Evolutionary conservation across 2,329 filamentous ascomycete species (phyloP).

Genomic region (Chaetomium globosum): DNA sequence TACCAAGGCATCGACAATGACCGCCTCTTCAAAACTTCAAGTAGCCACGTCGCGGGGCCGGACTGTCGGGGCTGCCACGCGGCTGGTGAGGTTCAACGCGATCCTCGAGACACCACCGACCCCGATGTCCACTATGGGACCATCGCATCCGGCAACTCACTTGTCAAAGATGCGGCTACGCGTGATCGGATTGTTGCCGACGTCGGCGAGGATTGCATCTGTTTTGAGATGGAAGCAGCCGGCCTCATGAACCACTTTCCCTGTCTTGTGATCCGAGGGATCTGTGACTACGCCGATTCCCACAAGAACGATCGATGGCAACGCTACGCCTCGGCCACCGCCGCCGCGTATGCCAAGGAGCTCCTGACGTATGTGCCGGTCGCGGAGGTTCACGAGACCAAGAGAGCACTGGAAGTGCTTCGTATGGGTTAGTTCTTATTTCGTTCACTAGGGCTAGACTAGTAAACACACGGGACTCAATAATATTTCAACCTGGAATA

Average conservation of each 20-base stretch:
- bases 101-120: no score
- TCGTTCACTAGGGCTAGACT: background rate
- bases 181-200: no score
- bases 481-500: background rate
- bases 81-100: no score
- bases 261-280: constrained; percentile 9
- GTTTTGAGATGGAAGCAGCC: no score
- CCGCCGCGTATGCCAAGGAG: constrained; percentile 19
- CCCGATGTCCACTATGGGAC: no score
- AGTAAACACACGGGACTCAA: constrained; percentile 3
- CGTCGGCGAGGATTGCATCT: background rate
- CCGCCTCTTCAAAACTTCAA: no score
- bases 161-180: no score
- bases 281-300: constrained; percentile 11
- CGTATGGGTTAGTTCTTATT: no score
- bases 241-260: constrained; percentile 14
- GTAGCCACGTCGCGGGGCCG: no score
- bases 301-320: constrained; percentile 10
- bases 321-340: constrained; percentile 14
- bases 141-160: no score
- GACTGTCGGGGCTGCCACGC: no score
- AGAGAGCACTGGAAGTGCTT: constrained; percentile 11
- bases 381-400: constrained; percentile 12
- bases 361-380: constrained; percentile 10
- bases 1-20: no score